Base-by-base conservation (phyloP, 2,329 filamentous ascomycete genomes). In the Cytospora chrysosperma region DNA sequence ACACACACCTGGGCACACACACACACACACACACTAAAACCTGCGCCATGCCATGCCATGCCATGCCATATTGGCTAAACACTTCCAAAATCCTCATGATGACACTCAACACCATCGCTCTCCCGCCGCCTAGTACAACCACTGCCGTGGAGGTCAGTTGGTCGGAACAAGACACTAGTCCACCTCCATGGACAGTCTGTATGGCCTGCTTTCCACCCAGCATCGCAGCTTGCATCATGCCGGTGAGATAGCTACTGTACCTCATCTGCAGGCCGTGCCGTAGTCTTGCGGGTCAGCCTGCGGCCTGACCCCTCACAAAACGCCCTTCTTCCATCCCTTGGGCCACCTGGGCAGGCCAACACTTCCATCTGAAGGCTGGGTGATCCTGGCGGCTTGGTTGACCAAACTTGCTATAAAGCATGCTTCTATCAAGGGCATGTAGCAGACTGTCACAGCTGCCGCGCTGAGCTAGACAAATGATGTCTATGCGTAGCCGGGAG, bases 241-340 rank as follows among this genome's bases (percentile, higher is more conserved):
- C 52, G 49, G 52, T 52, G 52, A 55, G 57, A 50, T 34, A 40
- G 56, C 58, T 32, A 57, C 64, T 54, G 56, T 56, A 51, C 59
- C 56, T 49, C 21, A 26, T 37, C 56, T 60, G 61, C 61, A 60
- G 56, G 56, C 49, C 56, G 37, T 56, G 61, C 61, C 47, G 61
- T 60, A 60, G 61, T 49, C 58, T 56, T 15, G 37, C 34, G 50
- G 34, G 34, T 40, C 43, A 32, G 26, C 28, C n/a, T 24, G 43
- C 43, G 43, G n/a, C 56, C 55, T 58, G 26, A 47, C 19, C 56
- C 43, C 21, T 59, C 61, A 26, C 61, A 63, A n/a, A 34, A 56
- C 51, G 51, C 55, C 61, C 54, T 60, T 19, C 34, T 54, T 32
- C n/a, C 26, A 37, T 51, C 21, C 28, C 28, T 27, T 27, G 49